Evolutionary conservation across 2,329 filamentous ascomycete genomes (phyloP), one percentile per base, ranked within the genome.

Genomic region (Rhinocladiella similis): DNA sequence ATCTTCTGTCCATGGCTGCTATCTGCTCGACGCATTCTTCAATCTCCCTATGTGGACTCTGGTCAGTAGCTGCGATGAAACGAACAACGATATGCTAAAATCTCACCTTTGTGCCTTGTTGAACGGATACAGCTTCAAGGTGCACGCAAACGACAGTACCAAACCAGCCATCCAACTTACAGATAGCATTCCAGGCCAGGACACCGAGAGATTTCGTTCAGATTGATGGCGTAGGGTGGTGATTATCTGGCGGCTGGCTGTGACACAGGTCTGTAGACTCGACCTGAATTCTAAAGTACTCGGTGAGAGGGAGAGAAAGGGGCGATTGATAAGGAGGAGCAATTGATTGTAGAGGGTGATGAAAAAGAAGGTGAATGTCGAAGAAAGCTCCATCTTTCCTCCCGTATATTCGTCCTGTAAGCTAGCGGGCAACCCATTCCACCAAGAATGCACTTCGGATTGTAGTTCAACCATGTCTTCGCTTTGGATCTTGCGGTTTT

Each of bases 361-460:
- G 56, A 73, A 73, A 45, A 72, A 72, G 62, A 65, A 65, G 48
- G 63, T 48, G 42, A 66, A 56, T 2, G 45, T 48, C 19, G 49
- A 53, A 14, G 48, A 20, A 14, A 48, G 48, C 22, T 56, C 50
- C n/a, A 42, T 29, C 25, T 41, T 39, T 20, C 45, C 54, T 4
- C 48, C 54, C 6, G 41, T 48, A 27, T 52, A 48, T 29, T 56
- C 48, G n/a, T 56, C 47, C 41, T 58, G 50, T 38, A 58, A 41
- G 13, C 41, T 39, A 4, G 35, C 39, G 10, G 70, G 66, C 16
- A 73, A 67, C 14, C 65, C 62, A 46, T 73, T 73, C 70, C 70
- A 73, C 71, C 71, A 73, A 56, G 69, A 71, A 45, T 73, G 71
- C 12, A 73, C 69, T 33, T 71, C 68, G 4, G 70, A 72, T n/a